phyloP scores from a whole-genome alignment of 345 rosid species.

The Turritis glabra region DNA sequence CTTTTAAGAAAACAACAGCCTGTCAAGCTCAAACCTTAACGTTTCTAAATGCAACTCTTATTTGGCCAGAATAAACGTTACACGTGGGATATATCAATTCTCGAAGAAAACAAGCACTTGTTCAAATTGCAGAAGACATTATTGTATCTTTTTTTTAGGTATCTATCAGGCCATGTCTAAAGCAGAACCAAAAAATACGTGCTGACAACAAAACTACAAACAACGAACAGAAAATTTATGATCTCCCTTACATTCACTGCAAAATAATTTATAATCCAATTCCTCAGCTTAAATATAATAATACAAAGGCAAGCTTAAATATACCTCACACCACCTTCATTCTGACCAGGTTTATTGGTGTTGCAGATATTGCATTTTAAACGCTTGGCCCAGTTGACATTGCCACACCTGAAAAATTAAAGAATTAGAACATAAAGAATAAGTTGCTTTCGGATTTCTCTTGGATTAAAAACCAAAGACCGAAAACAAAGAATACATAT shows the following conservation, averaged over 20 bases:
- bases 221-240: neutral
- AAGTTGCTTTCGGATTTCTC: neutral
- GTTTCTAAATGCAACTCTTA: neutral
- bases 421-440: neutral
- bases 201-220: neutral
- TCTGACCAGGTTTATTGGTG: slow-evolving; percentile 95
- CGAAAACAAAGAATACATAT: neutral
- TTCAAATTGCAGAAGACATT: neutral
- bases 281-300: neutral
- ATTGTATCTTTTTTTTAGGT: neutral
- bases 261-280: neutral
- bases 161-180: neutral
- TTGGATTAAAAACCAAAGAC: neutral
- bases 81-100: neutral
- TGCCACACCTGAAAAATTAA: slow-evolving; percentile 76
- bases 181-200: neutral
- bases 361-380: slow-evolving; percentile 92
- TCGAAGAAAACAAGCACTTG: neutral
- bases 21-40: neutral
- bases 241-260: neutral
- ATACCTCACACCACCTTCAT: slow-evolving; percentile 97
- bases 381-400: slow-evolving; percentile 98
- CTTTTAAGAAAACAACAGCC: neutral
- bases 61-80: neutral
- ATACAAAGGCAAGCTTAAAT: neutral